Percentiles rank a stretch among this genome's conserved stretches.
phyloP scores from a whole-genome alignment of 192 early-diverging fungal species.

The Rhizophagus sp. region DNA sequence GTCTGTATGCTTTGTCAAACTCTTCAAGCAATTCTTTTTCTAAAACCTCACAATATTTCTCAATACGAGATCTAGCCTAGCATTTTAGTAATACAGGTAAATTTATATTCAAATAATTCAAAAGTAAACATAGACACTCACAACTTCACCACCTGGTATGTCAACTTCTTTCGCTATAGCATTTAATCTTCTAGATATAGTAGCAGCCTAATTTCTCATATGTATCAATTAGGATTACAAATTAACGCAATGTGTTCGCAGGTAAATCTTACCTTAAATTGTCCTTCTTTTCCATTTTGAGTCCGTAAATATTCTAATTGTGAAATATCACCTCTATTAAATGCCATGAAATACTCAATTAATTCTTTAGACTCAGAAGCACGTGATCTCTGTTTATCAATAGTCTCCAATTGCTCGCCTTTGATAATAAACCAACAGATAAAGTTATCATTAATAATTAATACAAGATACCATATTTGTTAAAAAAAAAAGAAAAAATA shows the following conservation, averaged over 20 bases:
- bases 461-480: no score
- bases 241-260: neutral
- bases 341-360: conserved; percentile 91
- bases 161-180: conserved; percentile 85
- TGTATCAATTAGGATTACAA: neutral
- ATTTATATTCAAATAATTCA: neutral
- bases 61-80: conserved; percentile 81
- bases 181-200: conserved; percentile 81
- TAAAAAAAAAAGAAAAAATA: neutral
- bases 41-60: conserved; percentile 89
- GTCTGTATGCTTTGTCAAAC: conserved; percentile 85
- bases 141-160: conserved; percentile 63
- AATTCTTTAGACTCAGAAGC: conserved; percentile 89
- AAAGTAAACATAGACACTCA: conserved; percentile 33
- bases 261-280: conserved; percentile 60
- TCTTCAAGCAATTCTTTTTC: conserved; percentile 86
- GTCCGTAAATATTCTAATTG: conserved; percentile 75
- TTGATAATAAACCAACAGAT: neutral
- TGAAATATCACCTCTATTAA: conserved; percentile 72
- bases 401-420: conserved; percentile 97
- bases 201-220: conserved; percentile 63
- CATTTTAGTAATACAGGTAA: conserved; percentile 42
- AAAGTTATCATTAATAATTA: no score
- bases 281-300: conserved; percentile 77
- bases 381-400: conserved; percentile 87